Conservation (phyloP, 2,329 filamentous ascomycete genomes). For the Xylaria polymorpha region DNA sequence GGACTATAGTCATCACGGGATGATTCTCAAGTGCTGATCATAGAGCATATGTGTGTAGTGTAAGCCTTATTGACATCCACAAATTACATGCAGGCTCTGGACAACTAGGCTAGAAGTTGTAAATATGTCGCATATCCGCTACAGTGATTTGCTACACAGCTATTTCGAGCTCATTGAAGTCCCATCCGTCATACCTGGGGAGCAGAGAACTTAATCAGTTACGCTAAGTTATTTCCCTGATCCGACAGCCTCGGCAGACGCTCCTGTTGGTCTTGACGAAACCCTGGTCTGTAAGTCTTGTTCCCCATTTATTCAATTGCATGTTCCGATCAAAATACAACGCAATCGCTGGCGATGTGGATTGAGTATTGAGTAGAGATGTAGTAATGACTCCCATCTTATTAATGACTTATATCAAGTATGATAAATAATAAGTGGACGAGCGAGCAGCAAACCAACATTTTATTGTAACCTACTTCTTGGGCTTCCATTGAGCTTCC, state of each 20-base stretch:
- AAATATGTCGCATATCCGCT: slow-evolving; percentile 2
- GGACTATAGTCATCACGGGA: slow-evolving; percentile 28
- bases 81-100: slow-evolving; percentile 11
- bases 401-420: not conserved
- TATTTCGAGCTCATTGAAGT: slow-evolving; percentile 23
- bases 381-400: slow-evolving; percentile 15
- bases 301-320: slow-evolving; percentile 17
- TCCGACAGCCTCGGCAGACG: slow-evolving; percentile 34
- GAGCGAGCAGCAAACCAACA: not conserved
- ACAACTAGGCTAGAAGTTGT: not conserved
- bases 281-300: slow-evolving; percentile 11
- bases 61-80: slow-evolving; percentile 11
- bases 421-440: slow-evolving; percentile 27
- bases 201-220: slow-evolving; percentile 20
- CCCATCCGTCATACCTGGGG: slow-evolving; percentile 22
- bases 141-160: slow-evolving; percentile 14
- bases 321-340: slow-evolving; percentile 15
- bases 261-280: slow-evolving; percentile 25
- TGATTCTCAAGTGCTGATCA: slow-evolving; percentile 1
- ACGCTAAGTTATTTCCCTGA: slow-evolving; percentile 22
- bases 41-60: not conserved
- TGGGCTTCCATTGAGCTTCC: slow-evolving; percentile 49
- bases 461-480: slow-evolving; percentile 18
- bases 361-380: slow-evolving; percentile 22
- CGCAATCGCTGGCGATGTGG: slow-evolving; percentile 23